These are phyloP conservation scores for Thymus mandschuricus DNA, from an alignment of 257 asterid genomes.

Conservation along the genomic window DNA sequence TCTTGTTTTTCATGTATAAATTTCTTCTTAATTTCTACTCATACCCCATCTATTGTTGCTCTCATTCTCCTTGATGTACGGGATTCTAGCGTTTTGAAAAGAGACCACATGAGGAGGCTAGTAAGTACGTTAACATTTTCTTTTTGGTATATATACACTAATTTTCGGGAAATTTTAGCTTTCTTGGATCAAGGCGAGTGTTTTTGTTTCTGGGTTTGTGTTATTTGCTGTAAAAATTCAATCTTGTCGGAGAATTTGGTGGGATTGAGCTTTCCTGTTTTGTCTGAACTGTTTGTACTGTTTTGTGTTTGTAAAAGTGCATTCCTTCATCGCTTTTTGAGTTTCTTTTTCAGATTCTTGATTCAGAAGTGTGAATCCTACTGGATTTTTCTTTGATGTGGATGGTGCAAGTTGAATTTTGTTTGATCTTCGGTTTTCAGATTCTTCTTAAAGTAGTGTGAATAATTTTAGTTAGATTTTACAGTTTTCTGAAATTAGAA, in stretches of 20 bases:
- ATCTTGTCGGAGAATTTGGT: conserved; percentile 35
- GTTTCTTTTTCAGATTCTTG: conserved; percentile 7
- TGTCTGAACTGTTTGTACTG: conserved; percentile 4
- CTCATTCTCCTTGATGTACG: conserved; percentile 31
- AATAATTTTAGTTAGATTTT: conserved; percentile 15
- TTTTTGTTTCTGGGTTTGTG: conserved; percentile 36
- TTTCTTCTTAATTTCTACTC: conserved; percentile 50
- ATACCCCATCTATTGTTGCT: conserved; percentile 19
- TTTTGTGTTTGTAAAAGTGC: conserved; percentile 1
- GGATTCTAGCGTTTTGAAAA: conserved; percentile 42
- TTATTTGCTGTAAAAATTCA: conserved; percentile 23
- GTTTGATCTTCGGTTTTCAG: conserved; percentile 37
- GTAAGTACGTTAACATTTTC: conserved; percentile 79
- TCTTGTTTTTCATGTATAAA: conserved; percentile 29
- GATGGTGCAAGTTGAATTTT: conserved; percentile 28
- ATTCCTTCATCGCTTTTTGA: not conserved
- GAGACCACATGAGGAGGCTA: conserved; percentile 78
- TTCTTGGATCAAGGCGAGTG: conserved; percentile 26
- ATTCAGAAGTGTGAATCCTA: not conserved
- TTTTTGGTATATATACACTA: not conserved
- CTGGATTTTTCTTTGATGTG: conserved; percentile 27
- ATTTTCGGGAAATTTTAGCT: conserved; percentile 8
- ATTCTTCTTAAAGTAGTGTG: not conserved
- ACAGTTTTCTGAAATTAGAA: not conserved
- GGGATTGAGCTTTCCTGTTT: conserved; percentile 11